Conservation (phyloP, 139 green algal genomes). For the Coelastrella sp. region DNA sequence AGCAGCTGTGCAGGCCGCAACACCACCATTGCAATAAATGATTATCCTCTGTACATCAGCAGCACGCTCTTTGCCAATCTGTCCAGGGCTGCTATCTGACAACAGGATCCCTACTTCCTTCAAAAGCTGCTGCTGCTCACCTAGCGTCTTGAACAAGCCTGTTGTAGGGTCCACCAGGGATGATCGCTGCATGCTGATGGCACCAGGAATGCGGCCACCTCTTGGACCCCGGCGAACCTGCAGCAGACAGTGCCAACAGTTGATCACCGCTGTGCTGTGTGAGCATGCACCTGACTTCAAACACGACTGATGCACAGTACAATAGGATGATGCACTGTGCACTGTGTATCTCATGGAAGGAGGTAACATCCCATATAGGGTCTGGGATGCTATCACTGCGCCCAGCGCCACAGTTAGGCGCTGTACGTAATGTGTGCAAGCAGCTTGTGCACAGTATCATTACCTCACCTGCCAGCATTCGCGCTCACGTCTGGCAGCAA, state of each 20-base stretch:
- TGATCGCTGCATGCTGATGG: conserved; percentile 37
- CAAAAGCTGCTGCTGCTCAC: conserved; percentile 31
- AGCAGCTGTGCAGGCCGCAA: conserved; percentile 46
- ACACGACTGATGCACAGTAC: not conserved
- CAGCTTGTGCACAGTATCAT: no score
- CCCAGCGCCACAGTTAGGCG: no score
- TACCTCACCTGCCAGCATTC: no score
- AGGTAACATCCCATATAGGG: no score
- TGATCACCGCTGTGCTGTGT: not conserved
- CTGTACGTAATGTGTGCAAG: no score
- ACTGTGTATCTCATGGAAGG: no score
- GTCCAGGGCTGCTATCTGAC: conserved; percentile 15
- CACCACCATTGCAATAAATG: conserved; percentile 55
- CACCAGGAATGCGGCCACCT: conserved; percentile 44
- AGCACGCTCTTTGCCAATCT: not conserved
- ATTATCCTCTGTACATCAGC: conserved; percentile 19
- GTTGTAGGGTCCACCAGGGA: conserved; percentile 25
- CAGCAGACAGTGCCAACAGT: not conserved
- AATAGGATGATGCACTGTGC: no score
- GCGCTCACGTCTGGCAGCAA: no score
- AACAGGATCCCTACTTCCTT: not conserved
- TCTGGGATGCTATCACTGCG: no score
- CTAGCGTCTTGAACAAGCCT: not conserved
- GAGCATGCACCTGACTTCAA: not conserved
- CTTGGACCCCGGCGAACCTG: conserved; percentile 40